Evolutionary conservation across 1,284 basidiomycete genomes (phyloP).

Genomic region (Ganoderma leucocontextum): DNA sequence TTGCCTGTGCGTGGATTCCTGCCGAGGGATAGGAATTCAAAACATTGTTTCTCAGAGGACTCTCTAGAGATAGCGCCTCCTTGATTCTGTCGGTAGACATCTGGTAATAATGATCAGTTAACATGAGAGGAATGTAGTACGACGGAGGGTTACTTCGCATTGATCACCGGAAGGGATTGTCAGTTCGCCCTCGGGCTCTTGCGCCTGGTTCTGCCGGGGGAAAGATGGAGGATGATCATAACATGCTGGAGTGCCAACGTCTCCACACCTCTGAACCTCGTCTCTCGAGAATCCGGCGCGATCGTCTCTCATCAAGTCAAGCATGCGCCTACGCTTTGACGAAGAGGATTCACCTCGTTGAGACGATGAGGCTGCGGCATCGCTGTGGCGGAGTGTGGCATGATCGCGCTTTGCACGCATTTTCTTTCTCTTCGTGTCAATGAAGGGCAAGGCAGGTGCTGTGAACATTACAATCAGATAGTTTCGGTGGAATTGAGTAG

Average conservation of each 20-base stretch:
- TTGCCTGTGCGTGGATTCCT: not conserved
- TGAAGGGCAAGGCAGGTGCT: not conserved
- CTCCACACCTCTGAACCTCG: not conserved
- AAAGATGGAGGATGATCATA: not conserved
- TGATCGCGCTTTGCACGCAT: not conserved
- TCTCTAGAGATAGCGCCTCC: not conserved
- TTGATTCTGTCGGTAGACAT: not conserved
- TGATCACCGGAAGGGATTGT: not conserved
- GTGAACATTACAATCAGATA: not conserved
- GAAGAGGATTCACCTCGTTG: not conserved
- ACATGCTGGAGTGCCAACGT: not conserved
- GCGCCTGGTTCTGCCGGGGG: not conserved
- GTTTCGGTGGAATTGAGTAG: not conserved
- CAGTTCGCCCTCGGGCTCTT: not conserved
- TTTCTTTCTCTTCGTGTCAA: not conserved
- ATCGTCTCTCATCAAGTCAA: not conserved
- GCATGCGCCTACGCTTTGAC: not conserved
- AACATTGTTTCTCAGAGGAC: not conserved
- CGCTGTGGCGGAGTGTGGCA: not conserved
- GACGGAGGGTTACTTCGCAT: not conserved
- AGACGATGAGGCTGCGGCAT: not conserved
- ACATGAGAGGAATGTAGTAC: not conserved
- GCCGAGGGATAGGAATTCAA: not conserved
- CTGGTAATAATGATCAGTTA: not conserved
- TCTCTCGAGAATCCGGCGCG: not conserved